phyloP scores from a whole-genome alignment of 108 stramenopile genomes.

The Pseudonitzschia delicatissima region DNA sequence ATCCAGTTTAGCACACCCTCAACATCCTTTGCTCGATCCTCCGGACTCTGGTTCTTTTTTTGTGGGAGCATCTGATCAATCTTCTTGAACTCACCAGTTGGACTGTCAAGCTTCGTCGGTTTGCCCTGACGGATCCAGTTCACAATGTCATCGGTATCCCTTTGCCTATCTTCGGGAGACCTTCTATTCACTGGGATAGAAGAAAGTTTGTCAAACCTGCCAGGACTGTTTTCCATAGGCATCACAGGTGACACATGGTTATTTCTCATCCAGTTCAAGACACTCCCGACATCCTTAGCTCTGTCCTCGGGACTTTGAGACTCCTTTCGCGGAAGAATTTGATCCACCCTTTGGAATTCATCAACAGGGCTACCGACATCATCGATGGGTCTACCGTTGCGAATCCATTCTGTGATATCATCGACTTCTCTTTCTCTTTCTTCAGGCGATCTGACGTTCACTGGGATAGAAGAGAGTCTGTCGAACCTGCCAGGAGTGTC shows the following conservation, averaged over 20 bases:
- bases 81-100: conserved; percentile 22
- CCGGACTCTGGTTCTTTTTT: conserved; percentile 10
- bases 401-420: conserved; percentile 20
- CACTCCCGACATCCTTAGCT: conserved; percentile 19
- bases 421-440: conserved; percentile 19
- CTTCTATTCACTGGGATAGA: conserved; percentile 6
- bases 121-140: conserved; percentile 32
- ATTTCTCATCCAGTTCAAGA: conserved; percentile 38
- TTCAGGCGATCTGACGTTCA: conserved; percentile 18
- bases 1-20: conserved; percentile 3
- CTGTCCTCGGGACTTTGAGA: conserved; percentile 28
- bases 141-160: conserved; percentile 24
- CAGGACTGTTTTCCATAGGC: conserved; percentile 6
- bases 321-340: conserved; percentile 24
- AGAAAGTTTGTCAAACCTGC: not conserved
- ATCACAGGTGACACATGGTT: conserved; percentile 13
- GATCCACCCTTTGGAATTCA: conserved; percentile 15
- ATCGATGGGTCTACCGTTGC: conserved; percentile 1
- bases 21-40: conserved; percentile 25
- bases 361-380: conserved; percentile 7
- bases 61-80: conserved; percentile 24
- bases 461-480: conserved; percentile 13
- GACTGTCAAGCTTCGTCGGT: conserved; percentile 18
- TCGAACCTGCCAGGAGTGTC: not conserved
- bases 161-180: conserved; percentile 14